Evolutionary conservation across 768 basidiomycete species (phyloP), one percentile per base, ranked within the genome.

Genomic region (Cyclocybe cylindracea): DNA sequence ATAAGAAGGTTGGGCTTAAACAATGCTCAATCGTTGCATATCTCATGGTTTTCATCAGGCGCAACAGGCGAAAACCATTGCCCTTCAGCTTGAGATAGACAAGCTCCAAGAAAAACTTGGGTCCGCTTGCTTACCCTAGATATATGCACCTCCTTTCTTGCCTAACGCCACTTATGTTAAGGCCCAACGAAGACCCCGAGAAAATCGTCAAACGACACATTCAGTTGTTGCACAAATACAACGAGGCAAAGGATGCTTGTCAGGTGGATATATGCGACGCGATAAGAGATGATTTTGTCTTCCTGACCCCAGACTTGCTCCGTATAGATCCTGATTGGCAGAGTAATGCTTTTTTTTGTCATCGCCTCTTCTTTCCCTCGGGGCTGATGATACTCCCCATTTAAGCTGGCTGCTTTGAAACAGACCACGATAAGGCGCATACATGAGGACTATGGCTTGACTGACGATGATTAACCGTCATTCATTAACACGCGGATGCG

Each of bases 191-290:
- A 51, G 78, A 84, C 45, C 78, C 85, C 0, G n/a, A n/a, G 39
- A 70, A 69, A 44, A 80, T 87, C 7, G 81, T 87, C 18, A 82
- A n/a, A 54, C 69, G 73, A 10, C 87, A 91, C 59, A 91, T 91
- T 65, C 79, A 79, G 57, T 72, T 89, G 3, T 70, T 91, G 34
- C 90, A 91, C 65, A 73, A 71, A 35, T 92, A 91, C 55, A 91
- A 91, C 54, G 90, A 91, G 64, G 80, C 87, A 7, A 91, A 91
- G 62, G 90, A 92, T 64, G 90, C 89, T 4, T 77, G 87, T 0
- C 90, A 91, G 83, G 89, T 83, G n/a, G n/a, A n/a, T n/a, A n/a
- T n/a, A n/a, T n/a, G n/a, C n/a, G n/a, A n/a, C n/a, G n/a, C n/a
- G n/a, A n/a, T n/a, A n/a, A n/a, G n/a, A n/a, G n/a, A n/a, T n/a